Evolutionary conservation across 148 eudicot species (phyloP), one percentile per base, ranked within the genome.

Genomic region (Rhododendron molle): DNA sequence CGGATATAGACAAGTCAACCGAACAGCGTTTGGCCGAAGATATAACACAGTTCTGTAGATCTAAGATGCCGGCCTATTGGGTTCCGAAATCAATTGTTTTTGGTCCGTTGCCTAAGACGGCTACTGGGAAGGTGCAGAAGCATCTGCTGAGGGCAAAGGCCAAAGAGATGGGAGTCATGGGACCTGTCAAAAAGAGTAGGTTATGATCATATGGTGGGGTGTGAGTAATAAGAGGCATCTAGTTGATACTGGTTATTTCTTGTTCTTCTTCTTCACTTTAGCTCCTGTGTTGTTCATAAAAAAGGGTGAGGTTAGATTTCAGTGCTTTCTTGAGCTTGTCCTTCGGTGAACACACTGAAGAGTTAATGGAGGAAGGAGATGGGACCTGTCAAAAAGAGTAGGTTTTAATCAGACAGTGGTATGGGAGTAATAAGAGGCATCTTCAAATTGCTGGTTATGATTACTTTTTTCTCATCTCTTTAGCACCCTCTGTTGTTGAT

Each of bases 61-160:
- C 91, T 23, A 95, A 95, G 79, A 89, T 96, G 94, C 98, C 99
- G 0, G 92, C 90, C 10, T 96, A 95, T 84, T 95, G 99, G 99
- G 96, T 94, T 52, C 99, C 99, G 0, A 95, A 89, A 83, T 96
- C 99, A 0, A 93, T 95, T 8, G 85, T 96, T 5, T 96, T 96
- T 49, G 96, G 97, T 4, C 92, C 93, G 4, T 87, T 96, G 92
- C 99, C 99, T 1, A 96, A 96, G 88, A 96, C 98, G 0, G 98
- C 99, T 10, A 96, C 99, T 0, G 99, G 99, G 79, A 96, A 96
- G 90, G 93, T 96, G 81, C 99, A 96, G 89, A 96, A 96, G 83
- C 95, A 96, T 86, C 16, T 95, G 78, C 86, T 96, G 85, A 94
- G 99, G 90, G 85, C 94, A 1, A 96, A 91, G 90, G 98, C 93